Evolutionary conservation across 2,329 filamentous ascomycete species (phyloP).

Genomic region (Xenoacremonium recifei): DNA sequence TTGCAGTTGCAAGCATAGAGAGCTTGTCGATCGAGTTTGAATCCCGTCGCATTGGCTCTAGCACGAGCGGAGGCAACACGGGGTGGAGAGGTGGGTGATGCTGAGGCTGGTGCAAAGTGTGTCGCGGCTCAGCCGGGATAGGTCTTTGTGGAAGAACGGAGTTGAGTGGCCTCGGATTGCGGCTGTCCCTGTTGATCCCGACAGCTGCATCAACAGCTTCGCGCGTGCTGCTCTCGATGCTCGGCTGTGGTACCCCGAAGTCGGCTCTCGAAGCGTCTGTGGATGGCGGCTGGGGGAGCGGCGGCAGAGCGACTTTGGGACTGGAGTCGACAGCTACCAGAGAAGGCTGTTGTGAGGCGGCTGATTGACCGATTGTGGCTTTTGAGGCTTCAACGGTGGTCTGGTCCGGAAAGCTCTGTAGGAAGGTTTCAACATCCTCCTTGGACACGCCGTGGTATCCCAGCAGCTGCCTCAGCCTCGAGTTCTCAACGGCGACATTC

Average conservation of each 20-base stretch:
- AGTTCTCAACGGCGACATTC: slow-evolving; percentile 48
- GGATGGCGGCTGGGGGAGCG: slow-evolving; percentile 18
- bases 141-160: slow-evolving; percentile 8
- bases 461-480: slow-evolving; percentile 42
- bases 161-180: slow-evolving; percentile 7
- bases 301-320: slow-evolving; percentile 12
- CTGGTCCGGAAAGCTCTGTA: slow-evolving; percentile 34
- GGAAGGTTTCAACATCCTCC: slow-evolving; percentile 40
- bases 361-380: slow-evolving; percentile 19
- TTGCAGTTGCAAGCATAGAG: slow-evolving; percentile 38
- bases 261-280: slow-evolving; percentile 13
- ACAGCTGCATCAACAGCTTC: slow-evolving; percentile 26
- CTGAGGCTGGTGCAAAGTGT: slow-evolving; percentile 19
- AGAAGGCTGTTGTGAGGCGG: slow-evolving; percentile 7
- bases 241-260: slow-evolving; percentile 9
- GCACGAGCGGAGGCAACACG: slow-evolving; percentile 20
- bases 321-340: slow-evolving; percentile 13
- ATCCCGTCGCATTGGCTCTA: slow-evolving; percentile 22
- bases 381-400: slow-evolving; percentile 28
- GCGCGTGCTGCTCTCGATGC: slow-evolving; percentile 21
- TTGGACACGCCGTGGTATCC: slow-evolving; percentile 35
- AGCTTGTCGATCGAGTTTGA: slow-evolving; percentile 31
- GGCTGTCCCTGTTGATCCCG: slow-evolving; percentile 23
- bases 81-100: slow-evolving; percentile 18
- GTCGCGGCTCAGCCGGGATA: slow-evolving; percentile 18